Base-by-base conservation (phyloP, 2,329 filamentous ascomycete species). In the Juglanconis juglandina region DNA sequence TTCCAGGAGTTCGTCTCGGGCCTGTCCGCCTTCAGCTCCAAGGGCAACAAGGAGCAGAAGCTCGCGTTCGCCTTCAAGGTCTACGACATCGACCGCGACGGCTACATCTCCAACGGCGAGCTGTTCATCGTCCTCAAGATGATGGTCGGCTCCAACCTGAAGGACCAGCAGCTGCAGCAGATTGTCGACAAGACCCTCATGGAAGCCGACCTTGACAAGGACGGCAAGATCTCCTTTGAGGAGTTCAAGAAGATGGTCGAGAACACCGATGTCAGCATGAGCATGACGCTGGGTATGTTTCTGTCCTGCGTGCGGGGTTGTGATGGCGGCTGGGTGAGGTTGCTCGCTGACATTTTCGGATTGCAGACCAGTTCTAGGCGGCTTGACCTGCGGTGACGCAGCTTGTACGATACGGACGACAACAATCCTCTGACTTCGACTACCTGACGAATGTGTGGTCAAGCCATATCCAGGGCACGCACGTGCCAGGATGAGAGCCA, bases 171-270 rank as follows among this genome's bases (percentile, higher is more conserved):
- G 79, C 79, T 99, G 74, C 95, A 99, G 80, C 95, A 94, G 86
- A 99, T 99, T 74, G 95, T 99, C 68, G 95, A 99, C 81, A 99
- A 99, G 87, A 99, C 95, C 62, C 98, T 99, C 75, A 98, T 98
- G 95, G 95, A 99, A 80, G 95, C 95, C 53, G 95, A 99, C 76
- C 83, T 93, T 68, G 95, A 99, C 77, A 87, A 88, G 63, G 95
- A 99, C 75, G 95, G 95, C 71, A 96, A 96, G 83, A 98, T 99
- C 75, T 96, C 92, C 81, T 99, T 99, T 71, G 92, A 98, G 77
- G 95, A 99, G 82, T 99, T 99, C 74, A 94, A 88, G 63, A 92
- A 95, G 80, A 98, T 99, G 94, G 95, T 99, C 55, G 94, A 97
- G 83, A 96, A 90, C 74, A 98, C 94, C 59, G 87, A 89, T 70